phyloP scores from a whole-genome alignment of 2,329 filamentous ascomycete genomes.

The Neofusicoccum cordaticola region DNA sequence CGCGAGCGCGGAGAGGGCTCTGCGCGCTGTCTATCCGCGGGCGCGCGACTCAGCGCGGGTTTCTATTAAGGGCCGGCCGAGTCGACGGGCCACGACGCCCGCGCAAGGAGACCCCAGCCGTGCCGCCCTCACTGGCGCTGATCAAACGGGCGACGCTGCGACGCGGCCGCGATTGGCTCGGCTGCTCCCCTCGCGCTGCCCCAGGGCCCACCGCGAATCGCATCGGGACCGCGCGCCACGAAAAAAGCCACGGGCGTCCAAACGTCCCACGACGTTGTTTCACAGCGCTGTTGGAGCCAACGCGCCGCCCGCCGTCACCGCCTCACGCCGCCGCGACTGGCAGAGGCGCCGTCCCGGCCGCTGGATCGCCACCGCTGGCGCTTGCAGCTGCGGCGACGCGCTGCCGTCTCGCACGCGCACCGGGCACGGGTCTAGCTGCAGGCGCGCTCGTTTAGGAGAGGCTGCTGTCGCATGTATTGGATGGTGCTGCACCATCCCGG shows the following conservation, averaged over 20 bases:
- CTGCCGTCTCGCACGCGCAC: too few species aligned
- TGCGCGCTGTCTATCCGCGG: slow-evolving; percentile 6
- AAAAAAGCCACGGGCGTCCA: slow-evolving; percentile 1
- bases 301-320: slow-evolving; percentile 2
- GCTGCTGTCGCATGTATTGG: slow-evolving; percentile 17
- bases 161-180: neutral
- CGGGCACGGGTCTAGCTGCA: too few species aligned
- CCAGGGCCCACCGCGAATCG: neutral
- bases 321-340: neutral
- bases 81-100: neutral
- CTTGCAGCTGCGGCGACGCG: neutral
- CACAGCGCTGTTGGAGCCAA: neutral
- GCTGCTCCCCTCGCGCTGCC: neutral
- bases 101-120: slow-evolving; percentile 6
- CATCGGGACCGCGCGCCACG: slow-evolving; percentile 9
- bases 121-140: neutral
- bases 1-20: neutral
- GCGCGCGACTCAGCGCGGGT: neutral
- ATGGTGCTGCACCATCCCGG: slow-evolving; percentile 16
- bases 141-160: neutral
- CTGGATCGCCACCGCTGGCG: neutral
- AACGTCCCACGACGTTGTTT: slow-evolving; percentile 11
- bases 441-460: neutral
- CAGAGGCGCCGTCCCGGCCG: neutral
- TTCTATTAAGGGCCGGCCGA: neutral